These are phyloP conservation scores for Gremmenia infestans DNA, from an alignment of 2,329 filamentous ascomycete genomes.

Conservation along the genomic window DNA sequence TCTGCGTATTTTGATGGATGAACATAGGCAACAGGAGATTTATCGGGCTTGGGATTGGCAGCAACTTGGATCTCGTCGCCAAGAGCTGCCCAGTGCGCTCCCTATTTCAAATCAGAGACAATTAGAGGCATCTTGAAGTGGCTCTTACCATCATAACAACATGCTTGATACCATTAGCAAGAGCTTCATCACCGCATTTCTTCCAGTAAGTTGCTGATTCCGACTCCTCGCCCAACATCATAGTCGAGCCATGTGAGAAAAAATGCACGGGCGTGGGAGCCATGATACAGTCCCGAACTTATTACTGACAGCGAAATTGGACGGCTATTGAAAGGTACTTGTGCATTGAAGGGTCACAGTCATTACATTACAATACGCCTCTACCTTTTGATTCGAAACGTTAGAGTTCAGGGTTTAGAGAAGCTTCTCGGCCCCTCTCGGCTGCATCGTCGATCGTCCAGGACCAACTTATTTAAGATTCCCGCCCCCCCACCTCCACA, in stretches of 20 bases:
- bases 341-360: too few species aligned
- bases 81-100: constrained; percentile 60
- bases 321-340: background rate
- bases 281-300: background rate
- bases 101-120: constrained; percentile 33
- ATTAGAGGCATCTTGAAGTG: background rate
- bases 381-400: background rate
- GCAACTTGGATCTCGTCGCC: constrained; percentile 54
- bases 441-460: background rate
- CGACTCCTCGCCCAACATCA: constrained; percentile 65
- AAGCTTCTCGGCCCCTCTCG: background rate
- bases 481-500: background rate
- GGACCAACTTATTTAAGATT: background rate
- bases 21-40: constrained; percentile 62
- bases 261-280: constrained; percentile 22
- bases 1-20: constrained; percentile 58
- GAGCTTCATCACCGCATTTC: constrained; percentile 56
- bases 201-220: constrained; percentile 61
- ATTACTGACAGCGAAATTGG: too few species aligned
- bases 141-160: constrained; percentile 56
- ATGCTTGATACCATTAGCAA: constrained; percentile 54
- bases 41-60: constrained; percentile 54
- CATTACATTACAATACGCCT: background rate
- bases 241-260: constrained; percentile 66
- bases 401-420: background rate